Conservation (phyloP, 441 rosid genomes). For the Viola pubescens region DNA sequence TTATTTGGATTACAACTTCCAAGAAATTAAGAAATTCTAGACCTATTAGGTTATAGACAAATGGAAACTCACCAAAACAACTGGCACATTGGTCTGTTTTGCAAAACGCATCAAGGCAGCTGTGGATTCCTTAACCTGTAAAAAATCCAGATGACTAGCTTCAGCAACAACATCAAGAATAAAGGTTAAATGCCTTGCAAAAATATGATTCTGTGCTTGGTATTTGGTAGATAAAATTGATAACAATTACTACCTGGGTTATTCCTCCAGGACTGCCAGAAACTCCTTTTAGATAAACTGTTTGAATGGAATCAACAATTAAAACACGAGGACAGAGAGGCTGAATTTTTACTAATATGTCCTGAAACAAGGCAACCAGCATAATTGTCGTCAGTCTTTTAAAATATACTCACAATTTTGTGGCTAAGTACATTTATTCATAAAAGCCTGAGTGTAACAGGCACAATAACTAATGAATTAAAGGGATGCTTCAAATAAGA, state of each 20-base stretch:
- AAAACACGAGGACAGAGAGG: slow-evolving; percentile 63
- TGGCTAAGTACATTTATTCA: slow-evolving; percentile 5
- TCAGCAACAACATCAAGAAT: slow-evolving; percentile 8
- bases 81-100: slow-evolving; percentile 71
- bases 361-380: slow-evolving; percentile 40
- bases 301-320: slow-evolving; percentile 61
- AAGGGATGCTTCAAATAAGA: neutral
- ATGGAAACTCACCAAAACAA: slow-evolving; percentile 61
- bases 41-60: slow-evolving; percentile 5
- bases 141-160: slow-evolving; percentile 16
- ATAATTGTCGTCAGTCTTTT: slow-evolving; percentile 1
- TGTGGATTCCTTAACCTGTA: slow-evolving; percentile 89
- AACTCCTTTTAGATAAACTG: slow-evolving; percentile 32
- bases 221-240: neutral
- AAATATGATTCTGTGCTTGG: neutral
- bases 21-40: neutral
- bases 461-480: neutral
- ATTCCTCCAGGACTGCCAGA: slow-evolving; percentile 74
- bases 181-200: neutral
- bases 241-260: slow-evolving; percentile 43
- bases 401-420: neutral
- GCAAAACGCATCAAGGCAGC: slow-evolving; percentile 84
- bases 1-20: neutral
- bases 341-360: slow-evolving; percentile 55
- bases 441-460: slow-evolving; percentile 6